Base-by-base conservation (phyloP, 31 red algal species). In the Odonthalia washingtoniensis region DNA sequence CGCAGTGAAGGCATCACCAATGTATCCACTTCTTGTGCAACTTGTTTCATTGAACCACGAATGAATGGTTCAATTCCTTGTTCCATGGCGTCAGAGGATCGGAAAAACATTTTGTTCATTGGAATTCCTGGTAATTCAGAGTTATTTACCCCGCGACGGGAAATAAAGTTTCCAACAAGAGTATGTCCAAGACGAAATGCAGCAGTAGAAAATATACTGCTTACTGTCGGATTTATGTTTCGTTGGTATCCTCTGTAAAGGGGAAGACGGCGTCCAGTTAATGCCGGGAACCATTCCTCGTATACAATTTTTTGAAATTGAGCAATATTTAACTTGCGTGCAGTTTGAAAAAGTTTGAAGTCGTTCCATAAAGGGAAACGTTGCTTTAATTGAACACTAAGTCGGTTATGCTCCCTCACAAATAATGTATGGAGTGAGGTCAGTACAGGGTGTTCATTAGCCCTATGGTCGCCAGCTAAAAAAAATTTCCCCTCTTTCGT, bases 251-350 rank as follows among this genome's bases (percentile, higher is more conserved):
- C 91, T 16, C 26, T 67, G 73, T 94, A 94, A 46, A 36, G 30
- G 41, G 39, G 63, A 1, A 94, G 39, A 31, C 49, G 16, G 3
- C 63, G 38, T 16, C 89, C 89, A 31, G 70, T 53, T 37, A 94
- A 83, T 14, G 80, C 69, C 18, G 91, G 91, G 46, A 78, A 78
- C 40, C 49, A 94, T 46, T 94, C 70, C 60, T 89, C 80, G 77
- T 75, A 84, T 36, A 92, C 89, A 82, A 94, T 78, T 62, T 88
- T 83, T 43, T 94, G 91, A 80, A 94, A 84, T 61, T 80, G 80
- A 17, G 78, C 91, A 40, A 31, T 66, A 30, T 84, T 85, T 5
- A 94, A 84, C 40, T 77, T 68, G n/a, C 86, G 68, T 2, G 92
- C 92, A 33, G 74, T 57, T 65, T 94, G 67, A 77, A 80, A 94